phyloP scores from a whole-genome alignment of 495 filamentous ascomycete genomes.

The Xylaria venustula region DNA sequence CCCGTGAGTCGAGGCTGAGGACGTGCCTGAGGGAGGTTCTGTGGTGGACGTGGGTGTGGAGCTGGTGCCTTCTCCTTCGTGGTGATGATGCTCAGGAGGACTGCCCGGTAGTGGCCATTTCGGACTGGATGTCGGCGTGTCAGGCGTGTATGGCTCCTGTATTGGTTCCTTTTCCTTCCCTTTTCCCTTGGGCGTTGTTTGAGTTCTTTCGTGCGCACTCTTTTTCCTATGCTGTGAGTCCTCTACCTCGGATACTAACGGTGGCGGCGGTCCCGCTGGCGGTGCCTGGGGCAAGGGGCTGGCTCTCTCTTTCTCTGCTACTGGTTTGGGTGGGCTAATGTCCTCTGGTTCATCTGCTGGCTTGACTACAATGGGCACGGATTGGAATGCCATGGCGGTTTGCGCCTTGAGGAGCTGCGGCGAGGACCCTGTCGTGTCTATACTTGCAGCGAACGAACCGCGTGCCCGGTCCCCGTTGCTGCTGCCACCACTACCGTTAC shows the following conservation, averaged over 20 bases:
- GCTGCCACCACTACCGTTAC: background rate
- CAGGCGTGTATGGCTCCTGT: background rate
- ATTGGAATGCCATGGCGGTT: conserved; percentile 24
- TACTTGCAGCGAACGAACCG: conserved; percentile 25
- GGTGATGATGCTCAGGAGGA: conserved; percentile 3
- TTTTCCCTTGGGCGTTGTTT: background rate
- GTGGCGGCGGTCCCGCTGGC: conserved; percentile 2
- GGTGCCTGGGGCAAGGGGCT: background rate
- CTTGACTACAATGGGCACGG: conserved; percentile 26
- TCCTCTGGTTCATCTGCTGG: conserved; percentile 14
- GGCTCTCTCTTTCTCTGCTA: background rate
- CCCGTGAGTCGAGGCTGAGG: conserved; percentile 16
- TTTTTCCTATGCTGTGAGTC: conserved; percentile 18
- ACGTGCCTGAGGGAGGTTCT: conserved; percentile 9
- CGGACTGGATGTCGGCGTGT: background rate
- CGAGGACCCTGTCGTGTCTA: conserved; percentile 23
- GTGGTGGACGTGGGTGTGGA: conserved; percentile 4
- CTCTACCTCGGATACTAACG: background rate
- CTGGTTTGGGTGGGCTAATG: conserved; percentile 4
- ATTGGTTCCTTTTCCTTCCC: conserved; percentile 2
- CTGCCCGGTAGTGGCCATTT: background rate
- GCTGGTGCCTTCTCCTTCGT: conserved; percentile 8
- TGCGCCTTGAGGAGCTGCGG: conserved; percentile 24
- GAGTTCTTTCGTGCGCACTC: conserved; percentile 21
- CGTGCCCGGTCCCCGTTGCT: conserved; percentile 7